Conservation (phyloP, 768 basidiomycete genomes). For the Boletales sp. region DNA sequence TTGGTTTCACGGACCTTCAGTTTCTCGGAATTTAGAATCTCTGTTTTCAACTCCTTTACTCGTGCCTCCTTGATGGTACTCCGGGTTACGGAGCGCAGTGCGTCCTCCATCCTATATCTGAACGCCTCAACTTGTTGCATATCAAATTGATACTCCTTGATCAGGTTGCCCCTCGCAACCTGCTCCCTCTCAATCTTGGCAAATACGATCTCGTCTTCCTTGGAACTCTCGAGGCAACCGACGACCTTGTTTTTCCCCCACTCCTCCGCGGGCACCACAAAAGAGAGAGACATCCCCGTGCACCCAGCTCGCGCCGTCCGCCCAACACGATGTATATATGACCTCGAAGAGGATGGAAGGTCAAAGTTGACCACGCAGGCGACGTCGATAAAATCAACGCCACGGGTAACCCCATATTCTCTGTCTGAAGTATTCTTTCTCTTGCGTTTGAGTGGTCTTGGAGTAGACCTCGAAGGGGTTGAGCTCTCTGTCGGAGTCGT, state of each 20-base stretch:
- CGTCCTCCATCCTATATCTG: conserved; percentile 97
- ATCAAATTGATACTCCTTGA: conserved; percentile 91
- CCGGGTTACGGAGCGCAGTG: conserved; percentile 81
- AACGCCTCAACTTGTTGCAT: conserved; percentile 97
- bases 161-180: conserved; percentile 47
- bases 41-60: conserved; percentile 88
- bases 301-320: conserved; percentile 95
- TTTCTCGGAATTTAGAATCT: conserved; percentile 94
- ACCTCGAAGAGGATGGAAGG: conserved; percentile 79
- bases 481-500: conserved; percentile 42
- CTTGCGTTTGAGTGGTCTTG: conserved; percentile 49
- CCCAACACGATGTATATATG: conserved; percentile 95
- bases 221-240: conserved; percentile 62
- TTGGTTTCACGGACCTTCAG: conserved; percentile 64
- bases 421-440: conserved; percentile 51
- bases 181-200: conserved; percentile 75
- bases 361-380: conserved; percentile 98
- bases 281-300: conserved; percentile 88
- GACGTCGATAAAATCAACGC: conserved; percentile 95
- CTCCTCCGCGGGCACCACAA: conserved; percentile 66
- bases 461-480: conserved; percentile 18
- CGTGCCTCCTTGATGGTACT: conserved; percentile 86
- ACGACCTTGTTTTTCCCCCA: conserved; percentile 78
- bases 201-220: conserved; percentile 64
- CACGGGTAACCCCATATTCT: conserved; percentile 93